Conservation (phyloP, 345 rosid genomes). For the Angophora floribunda region DNA sequence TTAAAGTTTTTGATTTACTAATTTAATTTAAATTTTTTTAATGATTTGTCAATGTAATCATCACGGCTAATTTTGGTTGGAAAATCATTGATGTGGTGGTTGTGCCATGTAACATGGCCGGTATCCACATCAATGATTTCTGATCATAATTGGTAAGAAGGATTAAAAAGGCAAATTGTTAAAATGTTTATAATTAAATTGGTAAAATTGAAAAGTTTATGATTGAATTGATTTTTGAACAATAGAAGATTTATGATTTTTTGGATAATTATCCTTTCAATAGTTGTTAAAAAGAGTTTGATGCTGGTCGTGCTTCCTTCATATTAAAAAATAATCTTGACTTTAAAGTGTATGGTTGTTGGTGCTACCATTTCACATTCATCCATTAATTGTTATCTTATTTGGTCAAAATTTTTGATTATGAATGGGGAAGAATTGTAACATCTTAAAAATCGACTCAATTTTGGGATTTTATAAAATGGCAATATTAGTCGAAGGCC, state of each 20-base stretch:
- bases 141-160: fast-evolving
- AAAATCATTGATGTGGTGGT: too few species aligned
- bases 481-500: too few species aligned
- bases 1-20: fast-evolving
- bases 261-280: not conserved
- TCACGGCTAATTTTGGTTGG: too few species aligned
- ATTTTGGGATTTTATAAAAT: too few species aligned
- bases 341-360: not conserved
- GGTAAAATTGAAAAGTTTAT: fast-evolving
- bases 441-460: too few species aligned
- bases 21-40: fast-evolving
- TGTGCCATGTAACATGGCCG: fast-evolving
- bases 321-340: not conserved
- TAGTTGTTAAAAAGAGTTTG: not conserved
- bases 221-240: fast-evolving
- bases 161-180: not conserved
- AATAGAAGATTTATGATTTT: not conserved
- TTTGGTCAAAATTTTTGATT: not conserved
- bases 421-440: too few species aligned
- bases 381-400: not conserved
- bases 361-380: not conserved
- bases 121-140: fast-evolving
- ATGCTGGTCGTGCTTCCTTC: not conserved
- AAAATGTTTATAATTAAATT: not conserved
- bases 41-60: fast-evolving